Percentiles rank a stretch among this genome's conserved stretches.
phyloP scores from a whole-genome alignment of 1,284 basidiomycete species.

The Malassezia arunalokei region DNA sequence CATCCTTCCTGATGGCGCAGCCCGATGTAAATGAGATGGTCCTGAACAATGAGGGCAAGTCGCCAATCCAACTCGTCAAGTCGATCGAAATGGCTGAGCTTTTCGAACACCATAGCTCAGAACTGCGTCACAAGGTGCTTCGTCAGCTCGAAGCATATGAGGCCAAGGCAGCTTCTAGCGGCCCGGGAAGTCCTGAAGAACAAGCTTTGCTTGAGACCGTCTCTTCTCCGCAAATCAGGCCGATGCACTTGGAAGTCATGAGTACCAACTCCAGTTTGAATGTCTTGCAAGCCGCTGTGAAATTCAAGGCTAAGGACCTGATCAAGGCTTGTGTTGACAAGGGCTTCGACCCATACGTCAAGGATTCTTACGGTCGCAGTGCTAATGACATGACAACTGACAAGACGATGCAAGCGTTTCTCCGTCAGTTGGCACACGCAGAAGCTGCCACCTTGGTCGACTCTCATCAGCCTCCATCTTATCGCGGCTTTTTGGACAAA shows the following conservation, averaged over 20 bases:
- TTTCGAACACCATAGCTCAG: slow-evolving; percentile 69
- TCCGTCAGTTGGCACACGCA: slow-evolving; percentile 56
- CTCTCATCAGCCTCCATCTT: slow-evolving; percentile 29
- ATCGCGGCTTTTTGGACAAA: slow-evolving; percentile 54
- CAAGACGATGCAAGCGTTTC: slow-evolving; percentile 68
- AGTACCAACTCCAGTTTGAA: slow-evolving; percentile 53
- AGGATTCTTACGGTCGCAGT: slow-evolving; percentile 65
- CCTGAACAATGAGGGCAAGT: slow-evolving; percentile 59
- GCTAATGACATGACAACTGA: slow-evolving; percentile 60
- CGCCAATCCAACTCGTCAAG: slow-evolving; percentile 61
- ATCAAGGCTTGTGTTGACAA: slow-evolving; percentile 71
- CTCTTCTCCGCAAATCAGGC: slow-evolving; percentile 20
- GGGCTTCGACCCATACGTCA: slow-evolving; percentile 79
- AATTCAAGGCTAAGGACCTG: slow-evolving; percentile 65
- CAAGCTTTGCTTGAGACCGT: slow-evolving; percentile 49
- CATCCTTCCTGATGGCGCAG: slow-evolving; percentile 48
- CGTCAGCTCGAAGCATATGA: slow-evolving; percentile 53
- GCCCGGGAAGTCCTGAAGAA: slow-evolving; percentile 55
- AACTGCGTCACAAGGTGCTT: slow-evolving; percentile 65
- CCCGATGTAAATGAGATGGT: slow-evolving; percentile 68
- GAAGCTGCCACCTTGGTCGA: slow-evolving; percentile 47
- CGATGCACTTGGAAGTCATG: slow-evolving; percentile 35
- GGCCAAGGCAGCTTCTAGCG: slow-evolving; percentile 32
- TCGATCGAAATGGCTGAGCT: slow-evolving; percentile 56
- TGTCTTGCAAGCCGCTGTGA: slow-evolving; percentile 75